These are phyloP conservation scores for Thymus mandschuricus DNA, from an alignment of 257 asterid species.

Conservation along the genomic window DNA sequence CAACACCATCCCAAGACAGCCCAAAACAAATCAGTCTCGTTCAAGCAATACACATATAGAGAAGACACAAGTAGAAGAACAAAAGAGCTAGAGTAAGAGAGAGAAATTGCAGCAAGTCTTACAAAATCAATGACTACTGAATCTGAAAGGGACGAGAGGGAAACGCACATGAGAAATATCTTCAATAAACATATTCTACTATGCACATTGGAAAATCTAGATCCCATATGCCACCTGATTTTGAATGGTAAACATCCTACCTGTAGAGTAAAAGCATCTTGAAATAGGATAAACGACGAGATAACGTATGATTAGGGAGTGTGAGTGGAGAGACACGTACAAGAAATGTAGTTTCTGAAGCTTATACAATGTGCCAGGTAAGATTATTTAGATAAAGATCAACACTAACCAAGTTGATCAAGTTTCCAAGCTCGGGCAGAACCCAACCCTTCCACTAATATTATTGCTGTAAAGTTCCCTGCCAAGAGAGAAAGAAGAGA, in stretches of 20 bases:
- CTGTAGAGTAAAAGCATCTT: slow-evolving; percentile 6
- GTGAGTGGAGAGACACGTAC: slow-evolving; percentile 51
- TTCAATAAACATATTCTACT: slow-evolving; percentile 20
- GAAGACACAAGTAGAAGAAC: too few species aligned
- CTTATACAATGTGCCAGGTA: slow-evolving; percentile 69
- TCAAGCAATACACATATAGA: too few species aligned
- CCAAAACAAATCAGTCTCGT: too few species aligned
- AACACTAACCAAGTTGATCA: slow-evolving; percentile 91
- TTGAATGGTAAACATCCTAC: slow-evolving; percentile 5
- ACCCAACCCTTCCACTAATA: slow-evolving; percentile 64
- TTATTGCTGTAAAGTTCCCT: slow-evolving; percentile 97
- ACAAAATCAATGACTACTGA: neutral
- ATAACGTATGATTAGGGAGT: slow-evolving; percentile 17
- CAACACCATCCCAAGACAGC: too few species aligned
- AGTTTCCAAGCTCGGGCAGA: slow-evolving; percentile 90
- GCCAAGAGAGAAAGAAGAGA: slow-evolving; percentile 30
- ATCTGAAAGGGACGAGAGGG: neutral
- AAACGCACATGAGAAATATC: neutral
- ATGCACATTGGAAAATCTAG: slow-evolving; percentile 5
- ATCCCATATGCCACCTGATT: slow-evolving; percentile 9
- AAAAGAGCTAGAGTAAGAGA: too few species aligned
- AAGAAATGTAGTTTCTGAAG: slow-evolving; percentile 83
- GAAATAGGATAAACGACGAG: neutral
- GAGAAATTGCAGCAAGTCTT: neutral
- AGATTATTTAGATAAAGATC: slow-evolving; percentile 88